Percentiles rank a stretch among this genome's conserved stretches.
Evolutionary conservation across 805 yeast species (phyloP).

Genomic region (Wickerhamomyces rabaulensis): DNA sequence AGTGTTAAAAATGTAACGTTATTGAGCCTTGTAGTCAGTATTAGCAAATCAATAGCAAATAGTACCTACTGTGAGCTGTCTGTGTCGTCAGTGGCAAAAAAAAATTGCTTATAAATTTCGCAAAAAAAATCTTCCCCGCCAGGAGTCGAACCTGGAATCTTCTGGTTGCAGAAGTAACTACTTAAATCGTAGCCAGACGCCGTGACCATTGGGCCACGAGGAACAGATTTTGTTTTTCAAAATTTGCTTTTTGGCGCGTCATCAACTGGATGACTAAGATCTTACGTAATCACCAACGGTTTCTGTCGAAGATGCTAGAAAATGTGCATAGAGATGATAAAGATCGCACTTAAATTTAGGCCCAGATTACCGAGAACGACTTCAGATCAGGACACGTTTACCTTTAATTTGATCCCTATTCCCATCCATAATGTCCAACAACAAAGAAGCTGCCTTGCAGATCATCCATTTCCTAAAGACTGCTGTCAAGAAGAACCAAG

Average conservation of each 20-base stretch:
- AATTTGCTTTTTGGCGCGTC: neutral
- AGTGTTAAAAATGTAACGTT: neutral
- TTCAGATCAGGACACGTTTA: neutral
- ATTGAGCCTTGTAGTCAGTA: too few relatives aligned
- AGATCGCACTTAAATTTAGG: too few relatives aligned
- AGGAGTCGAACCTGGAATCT: conserved; percentile 32
- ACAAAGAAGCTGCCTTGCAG: conserved; percentile 64
- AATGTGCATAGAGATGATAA: neutral
- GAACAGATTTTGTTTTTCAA: conserved; percentile 33
- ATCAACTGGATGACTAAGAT: neutral
- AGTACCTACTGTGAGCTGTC: too few relatives aligned
- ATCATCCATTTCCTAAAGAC: conserved; percentile 67
- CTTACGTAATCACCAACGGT: neutral
- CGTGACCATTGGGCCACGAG: conserved; percentile 76
- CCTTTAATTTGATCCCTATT: neutral
- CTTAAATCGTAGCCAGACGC: conserved; percentile 64
- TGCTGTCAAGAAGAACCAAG: conserved; percentile 53
- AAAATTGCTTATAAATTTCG: too few relatives aligned
- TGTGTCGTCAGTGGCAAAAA: too few relatives aligned
- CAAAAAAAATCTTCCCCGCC: conserved; percentile 29
- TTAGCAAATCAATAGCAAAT: too few relatives aligned
- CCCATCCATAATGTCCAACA: conserved; percentile 27
- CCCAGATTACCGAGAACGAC: too few relatives aligned
- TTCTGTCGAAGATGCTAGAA: neutral
- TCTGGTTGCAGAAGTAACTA: conserved; percentile 35